Evolutionary conservation across 352 stramenopile genomes (phyloP).

Genomic region (Peronospora farinosa): DNA sequence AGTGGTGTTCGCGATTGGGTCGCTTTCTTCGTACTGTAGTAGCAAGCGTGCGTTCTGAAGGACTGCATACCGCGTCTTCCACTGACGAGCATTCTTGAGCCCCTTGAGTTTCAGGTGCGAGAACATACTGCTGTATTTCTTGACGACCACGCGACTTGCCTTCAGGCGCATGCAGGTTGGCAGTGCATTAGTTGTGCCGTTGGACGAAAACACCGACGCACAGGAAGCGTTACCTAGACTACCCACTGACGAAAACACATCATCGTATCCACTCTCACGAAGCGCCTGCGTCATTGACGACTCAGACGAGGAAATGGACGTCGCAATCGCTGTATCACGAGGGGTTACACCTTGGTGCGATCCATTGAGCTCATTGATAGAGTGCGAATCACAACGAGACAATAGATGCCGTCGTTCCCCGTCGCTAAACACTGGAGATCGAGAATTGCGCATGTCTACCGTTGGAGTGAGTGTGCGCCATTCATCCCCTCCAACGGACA

Average conservation of each 20-base stretch:
- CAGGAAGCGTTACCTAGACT: slow-evolving; percentile 3
- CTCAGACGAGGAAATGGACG: slow-evolving; percentile 24
- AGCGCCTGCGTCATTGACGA: slow-evolving; percentile 28
- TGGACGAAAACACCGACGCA: slow-evolving; percentile 6
- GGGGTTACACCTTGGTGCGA: slow-evolving; percentile 2
- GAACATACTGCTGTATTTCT: slow-evolving; percentile 77
- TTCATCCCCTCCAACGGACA: slow-evolving; percentile 3
- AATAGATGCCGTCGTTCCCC: slow-evolving; percentile 1
- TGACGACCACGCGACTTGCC: slow-evolving; percentile 61
- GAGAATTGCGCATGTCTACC: slow-evolving; percentile 13
- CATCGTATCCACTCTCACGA: slow-evolving; percentile 25
- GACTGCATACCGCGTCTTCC: slow-evolving; percentile 81
- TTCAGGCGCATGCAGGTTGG: slow-evolving; percentile 57
- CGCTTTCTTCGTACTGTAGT: slow-evolving; percentile 63
- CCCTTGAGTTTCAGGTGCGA: slow-evolving; percentile 67
- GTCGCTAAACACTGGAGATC: slow-evolving; percentile 12
- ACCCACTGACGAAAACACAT: slow-evolving; percentile 5
- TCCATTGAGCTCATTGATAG: slow-evolving; percentile 13
- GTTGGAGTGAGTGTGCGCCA: slow-evolving; percentile 36
- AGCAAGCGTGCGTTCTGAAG: slow-evolving; percentile 59
- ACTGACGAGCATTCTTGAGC: slow-evolving; percentile 49
- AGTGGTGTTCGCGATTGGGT: slow-evolving; percentile 7
- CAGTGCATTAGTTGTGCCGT: slow-evolving; percentile 5
- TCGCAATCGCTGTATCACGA: slow-evolving; percentile 6
- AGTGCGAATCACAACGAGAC: slow-evolving; percentile 26